Percentiles rank a stretch among this genome's conserved stretches.
phyloP scores from a whole-genome alignment of 192 early-diverging fungal species.

The Dissophora ornata region DNA sequence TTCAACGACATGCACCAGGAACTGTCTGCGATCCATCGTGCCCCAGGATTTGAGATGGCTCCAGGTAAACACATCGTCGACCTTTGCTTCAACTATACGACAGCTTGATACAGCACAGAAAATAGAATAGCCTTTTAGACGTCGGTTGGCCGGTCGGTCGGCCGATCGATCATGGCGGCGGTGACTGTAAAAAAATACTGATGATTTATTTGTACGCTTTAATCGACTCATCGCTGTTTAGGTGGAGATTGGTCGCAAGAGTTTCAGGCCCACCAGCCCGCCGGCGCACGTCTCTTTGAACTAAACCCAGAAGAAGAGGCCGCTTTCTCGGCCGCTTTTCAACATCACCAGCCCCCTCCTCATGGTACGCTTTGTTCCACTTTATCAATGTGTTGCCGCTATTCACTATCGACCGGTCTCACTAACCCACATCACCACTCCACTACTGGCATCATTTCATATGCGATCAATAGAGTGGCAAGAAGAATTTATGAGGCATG shows the following conservation, averaged over 20 bases:
- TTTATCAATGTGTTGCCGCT: too few relatives aligned
- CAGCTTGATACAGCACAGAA: too few relatives aligned
- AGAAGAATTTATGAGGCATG: slow-evolving; percentile 62
- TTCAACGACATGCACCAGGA: slow-evolving; percentile 52
- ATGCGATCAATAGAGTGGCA: slow-evolving; percentile 60
- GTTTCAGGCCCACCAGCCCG: slow-evolving; percentile 36
- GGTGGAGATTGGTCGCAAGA: slow-evolving; percentile 58
- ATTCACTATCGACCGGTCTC: too few relatives aligned
- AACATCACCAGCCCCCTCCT: slow-evolving; percentile 51
- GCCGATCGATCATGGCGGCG: background rate
- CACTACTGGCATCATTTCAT: too few relatives aligned
- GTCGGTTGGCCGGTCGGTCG: too few relatives aligned
- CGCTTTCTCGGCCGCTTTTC: slow-evolving; percentile 60
- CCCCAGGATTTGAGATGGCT: slow-evolving; percentile 42
- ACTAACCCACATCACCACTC: too few relatives aligned
- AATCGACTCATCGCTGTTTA: background rate
- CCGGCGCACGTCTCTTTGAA: slow-evolving; percentile 59
- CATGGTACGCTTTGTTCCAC: slow-evolving; percentile 15
- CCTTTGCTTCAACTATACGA: too few relatives aligned
- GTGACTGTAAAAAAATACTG: too few relatives aligned
- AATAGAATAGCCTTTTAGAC: too few relatives aligned
- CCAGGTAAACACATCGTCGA: slow-evolving; percentile 15
- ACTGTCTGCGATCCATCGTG: slow-evolving; percentile 39
- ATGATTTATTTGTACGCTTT: slow-evolving; percentile 5
- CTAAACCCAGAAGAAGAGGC: slow-evolving; percentile 61